Evolutionary conservation across 2,329 filamentous ascomycete species (phyloP).

Genomic region (Cercospora sojina): DNA sequence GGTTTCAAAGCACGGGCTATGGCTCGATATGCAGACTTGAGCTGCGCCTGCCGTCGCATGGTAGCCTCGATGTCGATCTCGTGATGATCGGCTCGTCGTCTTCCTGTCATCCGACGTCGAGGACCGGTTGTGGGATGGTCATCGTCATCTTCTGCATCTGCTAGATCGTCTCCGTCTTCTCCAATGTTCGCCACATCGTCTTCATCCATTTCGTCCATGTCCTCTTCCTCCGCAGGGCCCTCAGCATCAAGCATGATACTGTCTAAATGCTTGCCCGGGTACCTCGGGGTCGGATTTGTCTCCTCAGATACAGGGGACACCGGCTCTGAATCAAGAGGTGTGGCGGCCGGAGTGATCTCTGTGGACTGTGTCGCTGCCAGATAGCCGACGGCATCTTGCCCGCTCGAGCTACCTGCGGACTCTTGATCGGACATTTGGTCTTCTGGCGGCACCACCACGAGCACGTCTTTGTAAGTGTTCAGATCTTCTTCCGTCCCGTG

Average conservation of each 20-base stretch:
- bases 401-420: constrained; percentile 25
- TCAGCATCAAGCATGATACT: constrained; percentile 20
- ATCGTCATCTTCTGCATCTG: constrained; percentile 31
- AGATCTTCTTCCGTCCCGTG: constrained; percentile 2
- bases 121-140: constrained; percentile 23
- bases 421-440: constrained; percentile 22
- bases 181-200: constrained; percentile 19
- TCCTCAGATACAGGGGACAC: constrained; percentile 27
- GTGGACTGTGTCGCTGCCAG: constrained; percentile 24
- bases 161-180: constrained; percentile 30
- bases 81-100: constrained; percentile 49
- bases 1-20: constrained; percentile 64
- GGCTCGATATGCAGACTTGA: constrained; percentile 64
- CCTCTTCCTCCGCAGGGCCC: constrained; percentile 15
- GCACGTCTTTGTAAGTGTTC: constrained; percentile 1
- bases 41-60: constrained; percentile 60
- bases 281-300: constrained; percentile 18
- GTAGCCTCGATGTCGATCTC: constrained; percentile 48
- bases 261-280: constrained; percentile 18
- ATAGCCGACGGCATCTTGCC: constrained; percentile 18
- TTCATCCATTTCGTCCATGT: constrained; percentile 24
- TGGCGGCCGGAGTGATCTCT: constrained; percentile 27
- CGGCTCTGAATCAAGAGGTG: constrained; percentile 23
- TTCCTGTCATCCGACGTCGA: constrained; percentile 35
- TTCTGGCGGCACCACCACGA: constrained; percentile 15